A percentile compares a stretch with the other conserved stretches of the same genome.
Evolutionary conservation across 495 filamentous ascomycete species (phyloP).

Genomic region (Hypoxylon intermedium): DNA sequence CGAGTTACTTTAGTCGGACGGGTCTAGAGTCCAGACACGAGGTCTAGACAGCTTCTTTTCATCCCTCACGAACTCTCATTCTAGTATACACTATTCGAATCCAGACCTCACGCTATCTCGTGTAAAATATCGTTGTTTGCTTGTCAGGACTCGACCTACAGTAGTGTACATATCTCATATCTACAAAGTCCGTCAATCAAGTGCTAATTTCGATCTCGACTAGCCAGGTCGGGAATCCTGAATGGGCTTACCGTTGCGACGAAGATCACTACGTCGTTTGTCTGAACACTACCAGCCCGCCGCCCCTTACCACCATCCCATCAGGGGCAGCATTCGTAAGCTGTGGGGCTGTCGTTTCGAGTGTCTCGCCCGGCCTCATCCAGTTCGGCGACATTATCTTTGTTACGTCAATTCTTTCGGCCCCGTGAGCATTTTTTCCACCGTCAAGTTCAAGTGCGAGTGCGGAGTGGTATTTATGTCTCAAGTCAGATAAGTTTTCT

Average conservation of each 20-base stretch:
- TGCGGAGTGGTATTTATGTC: conserved; percentile 29
- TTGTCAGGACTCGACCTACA: background rate
- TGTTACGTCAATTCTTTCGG: conserved; percentile 31
- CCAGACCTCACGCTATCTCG: conserved; percentile 5
- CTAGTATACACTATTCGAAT: conserved; percentile 8
- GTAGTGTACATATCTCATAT: background rate
- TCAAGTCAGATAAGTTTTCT: background rate
- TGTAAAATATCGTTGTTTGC: background rate
- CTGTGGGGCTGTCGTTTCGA: conserved; percentile 38
- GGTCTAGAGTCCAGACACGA: conserved; percentile 29
- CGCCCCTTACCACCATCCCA: conserved; percentile 9
- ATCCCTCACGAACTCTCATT: conserved; percentile 4
- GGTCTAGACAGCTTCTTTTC: conserved; percentile 21
- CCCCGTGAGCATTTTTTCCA: conserved; percentile 1
- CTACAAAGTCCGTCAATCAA: conserved; percentile 1
- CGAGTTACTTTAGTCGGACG: conserved; percentile 15
- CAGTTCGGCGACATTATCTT: conserved; percentile 26
- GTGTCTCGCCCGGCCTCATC: conserved; percentile 23
- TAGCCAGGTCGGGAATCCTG: conserved; percentile 27
- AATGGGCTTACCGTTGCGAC: conserved; percentile 20
- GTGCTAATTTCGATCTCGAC: conserved; percentile 14
- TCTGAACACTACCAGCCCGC: conserved; percentile 17
- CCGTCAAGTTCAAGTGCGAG: no score
- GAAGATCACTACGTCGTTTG: conserved; percentile 38
- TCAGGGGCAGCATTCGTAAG: conserved; percentile 40